Evolutionary conservation across 805 yeast genomes (phyloP), one percentile per base, ranked within the genome.

Genomic region (Jamesozyma rosinii): DNA sequence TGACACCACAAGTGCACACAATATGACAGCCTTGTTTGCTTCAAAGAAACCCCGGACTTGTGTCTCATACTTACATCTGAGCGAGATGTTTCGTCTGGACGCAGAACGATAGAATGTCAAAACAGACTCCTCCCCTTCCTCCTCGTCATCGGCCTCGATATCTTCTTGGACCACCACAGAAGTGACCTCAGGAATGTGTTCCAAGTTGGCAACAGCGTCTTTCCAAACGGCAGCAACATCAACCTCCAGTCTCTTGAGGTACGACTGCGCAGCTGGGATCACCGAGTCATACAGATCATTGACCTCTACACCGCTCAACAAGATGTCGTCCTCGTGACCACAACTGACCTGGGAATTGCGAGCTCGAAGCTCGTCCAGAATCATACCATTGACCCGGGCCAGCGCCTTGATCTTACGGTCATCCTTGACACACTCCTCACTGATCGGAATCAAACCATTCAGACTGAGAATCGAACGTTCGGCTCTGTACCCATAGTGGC

Each of bases 351-450:
- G 65, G 1, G 89, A 92, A 53, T 83, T 77, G 49, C 79, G 72
- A 18, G 72, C 67, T 46, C 86, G 71, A 51, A 88, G 66, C 32
- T 78, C 55, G 44, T 75, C 76, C 42, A 79, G 65, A 2, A 84
- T 76, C 47, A 77, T 78, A 41, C 76, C 72, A n/a, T 78, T 70
- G 67, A 85, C 72, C 36, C 75, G 72, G 35, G 72, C 72, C 30
- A 82, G 69, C 50, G 79, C 74, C 51, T 81, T 79, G 32, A 80
- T 79, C 57, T 75, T 78, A 49, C 74, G 74, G 19, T 77, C 74
- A 58, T 89, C 95, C 19, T 80, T 79, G 17, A 79, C 69, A 67
- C 97, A 89, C 31, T 61, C 60, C 10, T 80, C 83, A 38, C 76
- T 60, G 2, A 79, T 52, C 14, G 90, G 84, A 17, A 83, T 64